Evolutionary conservation across 768 basidiomycete genomes (phyloP), one percentile per base, ranked within the genome.

Genomic region (Tulasnella sp.): DNA sequence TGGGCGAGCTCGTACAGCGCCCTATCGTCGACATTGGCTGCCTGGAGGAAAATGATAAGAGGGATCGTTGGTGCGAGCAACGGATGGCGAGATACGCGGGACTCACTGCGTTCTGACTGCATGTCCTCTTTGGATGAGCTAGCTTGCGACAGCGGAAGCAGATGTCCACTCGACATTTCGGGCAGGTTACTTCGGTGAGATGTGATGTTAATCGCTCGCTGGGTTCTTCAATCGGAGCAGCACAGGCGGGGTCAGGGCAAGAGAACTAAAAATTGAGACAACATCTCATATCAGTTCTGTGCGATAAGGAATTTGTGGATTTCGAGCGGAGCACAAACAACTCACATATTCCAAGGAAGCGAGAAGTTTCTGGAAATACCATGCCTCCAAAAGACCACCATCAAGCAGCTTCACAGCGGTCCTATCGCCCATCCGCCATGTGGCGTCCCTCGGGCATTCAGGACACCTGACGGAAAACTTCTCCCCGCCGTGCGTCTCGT

Each of bases 381-480:
- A 48, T 7, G 47, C 47, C 47, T 48, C 47, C 5, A 48, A n/a
- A 11, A 48, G 21, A 7, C n/a, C n/a, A 5, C 21, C 47, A n/a
- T 21, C 27, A 7, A 48, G 27, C 19, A 48, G 21, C 19, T 29
- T 21, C 7, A 23, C 47, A 5, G 47, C 47, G 7, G 27, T 29
- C 47, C 19, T 5, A 11, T 48, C 47, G 21, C 21, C 21, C 21
- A 48, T 48, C 7, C 47, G 19, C 47, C 47, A 48, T 21, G n/a
- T n/a, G 7, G 5, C 27, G 15, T 38, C 34, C 47, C 11, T 5
- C n/a, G 47, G 47, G 27, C 47, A 48, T n/a, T 48, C 47, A 48
- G 47, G 47, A 19, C 56, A 58, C 32, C 56, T 43, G 43, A 58
- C 29, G 5, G 56, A 44, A 21, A 58, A 58, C 2, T 29, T n/a